Percentiles rank a stretch among this genome's conserved stretches.
These are phyloP conservation scores for Diaporthe aspalathi DNA, from an alignment of 2,329 filamentous ascomycete genomes.

Conservation along the genomic window DNA sequence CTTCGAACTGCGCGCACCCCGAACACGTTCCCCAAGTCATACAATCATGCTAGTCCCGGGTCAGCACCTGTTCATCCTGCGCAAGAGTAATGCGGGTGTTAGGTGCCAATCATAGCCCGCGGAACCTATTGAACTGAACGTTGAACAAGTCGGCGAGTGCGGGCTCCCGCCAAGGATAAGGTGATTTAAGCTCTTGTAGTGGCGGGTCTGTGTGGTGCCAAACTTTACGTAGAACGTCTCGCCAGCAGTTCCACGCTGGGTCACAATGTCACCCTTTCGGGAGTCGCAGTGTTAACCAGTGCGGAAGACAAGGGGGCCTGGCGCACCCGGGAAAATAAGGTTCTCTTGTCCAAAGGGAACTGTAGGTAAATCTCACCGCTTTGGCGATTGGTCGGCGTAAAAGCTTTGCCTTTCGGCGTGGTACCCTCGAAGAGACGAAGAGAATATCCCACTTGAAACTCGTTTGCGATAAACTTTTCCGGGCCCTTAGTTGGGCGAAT, in stretches of 20 bases:
- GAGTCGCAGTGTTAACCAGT: not conserved
- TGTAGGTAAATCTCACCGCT: not conserved
- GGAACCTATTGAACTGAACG: not conserved
- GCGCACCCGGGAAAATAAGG: not conserved
- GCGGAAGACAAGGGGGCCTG: not conserved
- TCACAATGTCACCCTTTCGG: conserved; percentile 13
- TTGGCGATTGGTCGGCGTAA: not conserved
- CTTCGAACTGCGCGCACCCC: not conserved
- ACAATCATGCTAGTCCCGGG: not conserved
- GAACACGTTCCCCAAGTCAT: not conserved
- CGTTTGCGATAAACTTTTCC: conserved; percentile 4
- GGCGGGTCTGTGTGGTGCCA: conserved; percentile 19
- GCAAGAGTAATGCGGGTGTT: conserved; percentile 2
- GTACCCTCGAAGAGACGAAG: not conserved
- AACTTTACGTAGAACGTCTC: too few relatives aligned
- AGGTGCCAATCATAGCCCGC: not conserved
- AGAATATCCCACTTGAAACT: conserved; percentile 17
- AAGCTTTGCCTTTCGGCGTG: conserved; percentile 11
- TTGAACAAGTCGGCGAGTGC: not conserved
- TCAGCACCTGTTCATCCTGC: not conserved
- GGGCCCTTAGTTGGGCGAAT: not conserved
- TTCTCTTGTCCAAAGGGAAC: not conserved
- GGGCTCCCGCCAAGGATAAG: not conserved
- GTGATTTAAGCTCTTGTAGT: conserved; percentile 21
- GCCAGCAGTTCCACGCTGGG: conserved; percentile 19